Evolutionary conservation across 2,329 filamentous ascomycete species (phyloP), one percentile per base, ranked within the genome.

Genomic region (Furcasterigmium sp.): DNA sequence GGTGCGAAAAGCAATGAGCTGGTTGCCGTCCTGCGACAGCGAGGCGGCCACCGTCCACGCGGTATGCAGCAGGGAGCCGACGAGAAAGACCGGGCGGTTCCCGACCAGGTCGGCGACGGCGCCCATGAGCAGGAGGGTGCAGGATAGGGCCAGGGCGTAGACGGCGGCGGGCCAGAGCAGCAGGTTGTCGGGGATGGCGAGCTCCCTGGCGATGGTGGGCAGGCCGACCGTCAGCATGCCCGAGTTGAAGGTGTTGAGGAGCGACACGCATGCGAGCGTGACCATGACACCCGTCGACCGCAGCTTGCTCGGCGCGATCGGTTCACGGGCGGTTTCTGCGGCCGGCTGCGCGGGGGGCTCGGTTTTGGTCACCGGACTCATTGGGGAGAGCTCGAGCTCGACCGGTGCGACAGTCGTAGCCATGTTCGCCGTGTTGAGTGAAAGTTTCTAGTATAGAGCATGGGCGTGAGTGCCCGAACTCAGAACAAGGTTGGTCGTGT

Each of bases 91-190:
- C 11, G 46, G 46, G 25, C 61, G 59, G 20, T 59, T 51, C 0
- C 65, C 65, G 5, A 68, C 51, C 1, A 65, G 54, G 39, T 68
- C 65, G 5, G 61, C 61, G 0, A 65, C 47, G 1, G 63, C 59
- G 9, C 63, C 64, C 37, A 64, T 61, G 3, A 68, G 53, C 32
- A 67, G 58, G 5, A 68, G 52, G 7, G 59, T 44, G 17, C 55
- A 60, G 18, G 55, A 56, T 3, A 53, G 53, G 3, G 57, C 52
- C 9, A 60, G 50, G 17, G 51, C 52, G 38, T 55, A 59, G 26
- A 60, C 57, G 19, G 58, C 55, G 20, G 56, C 54, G 10, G 58
- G 58, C 57, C 58, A 63, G 30, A 61, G 57, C 9, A 62, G 55
- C 19, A 65, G 52, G 5, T 46, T 48, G 13, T 54, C 51, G 0